Evolutionary conservation across 139 green algal genomes (phyloP), one percentile per base, ranked within the genome.

Genomic region (Pleodorina starrii): DNA sequence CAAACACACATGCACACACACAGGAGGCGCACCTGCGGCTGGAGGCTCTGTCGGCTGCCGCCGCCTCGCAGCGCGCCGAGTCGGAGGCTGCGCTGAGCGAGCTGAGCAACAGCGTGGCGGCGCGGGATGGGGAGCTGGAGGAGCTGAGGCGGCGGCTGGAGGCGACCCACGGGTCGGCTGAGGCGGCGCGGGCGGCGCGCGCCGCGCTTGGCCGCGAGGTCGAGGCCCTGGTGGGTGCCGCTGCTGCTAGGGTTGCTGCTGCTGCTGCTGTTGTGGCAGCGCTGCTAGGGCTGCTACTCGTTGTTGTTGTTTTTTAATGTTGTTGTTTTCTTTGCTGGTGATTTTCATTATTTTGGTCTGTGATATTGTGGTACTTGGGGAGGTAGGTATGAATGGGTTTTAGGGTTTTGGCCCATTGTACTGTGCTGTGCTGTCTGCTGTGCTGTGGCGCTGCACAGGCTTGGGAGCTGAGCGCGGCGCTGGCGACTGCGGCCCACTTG

Each of bases 401-500:
- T n/a, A n/a, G n/a, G n/a, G n/a, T n/a, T n/a, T n/a, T n/a, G n/a
- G n/a, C n/a, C n/a, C n/a, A n/a, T n/a, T n/a, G n/a, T n/a, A n/a
- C n/a, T n/a, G n/a, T n/a, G n/a, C n/a, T n/a, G n/a, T n/a, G n/a
- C n/a, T n/a, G n/a, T n/a, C n/a, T n/a, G n/a, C n/a, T n/a, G n/a
- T n/a, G n/a, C n/a, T n/a, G n/a, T n/a, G n/a, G n/a, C n/a, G n/a
- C n/a, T n/a, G 16, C 16, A 36, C 79, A 86, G 79, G 79, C 79
- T 0, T 86, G 79, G 79, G 35, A 86, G 79, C 79, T 86, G 54
- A 44, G 79, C 57, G 40, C 57, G 12, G 57, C 79, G 3, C 57
- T 86, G 38, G 29, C 63, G 5, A 29, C 63, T 16, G 63, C 63
- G 29, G 16, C 63, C 63, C 63, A 42, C n/a, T 10, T 29, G 29